Base-by-base conservation (phyloP, 371 early-diverging fungal species). In the Lichtheimia ornata region DNA sequence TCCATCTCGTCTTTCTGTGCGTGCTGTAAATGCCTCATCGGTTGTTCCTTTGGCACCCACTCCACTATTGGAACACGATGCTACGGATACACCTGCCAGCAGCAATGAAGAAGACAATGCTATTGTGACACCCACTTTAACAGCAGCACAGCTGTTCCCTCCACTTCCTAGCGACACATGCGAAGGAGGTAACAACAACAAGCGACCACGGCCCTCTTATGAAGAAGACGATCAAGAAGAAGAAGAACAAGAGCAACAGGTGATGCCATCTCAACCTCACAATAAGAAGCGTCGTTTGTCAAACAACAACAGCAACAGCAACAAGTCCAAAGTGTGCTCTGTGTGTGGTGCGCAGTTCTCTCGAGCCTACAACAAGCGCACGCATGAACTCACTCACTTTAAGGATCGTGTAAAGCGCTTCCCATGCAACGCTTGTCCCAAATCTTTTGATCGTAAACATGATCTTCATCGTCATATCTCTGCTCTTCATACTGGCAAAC, bases 401-500 rank as follows among this genome's bases (percentile, higher is more conserved):
- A 84, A 85, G 25, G 60, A 79, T 9, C 78, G 91, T 30, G 70
- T 76, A n/a, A 85, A 85, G 56, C 85, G 81, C 5, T 89, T 82
- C 69, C 20, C 52, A 20, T 92, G 92, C 63, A 52, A 67, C 1
- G 56, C 67, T 0, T 90, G 90, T 45, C 58, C 53, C 14, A 83
- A 81, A 55, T 58, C 71, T 1, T 90, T 89, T 67, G 82, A 82
- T n/a, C 81, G 91, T 49, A 81, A 79, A 50, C 84, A 88, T 50
- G 89, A 94, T 65, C 71, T 89, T 51, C 85, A 88, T 62, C 81
- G 95, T 18, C 94, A 94, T 65, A 63, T 82, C 25, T 77, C 77
- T 12, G 81, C 85, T 4, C 86, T 86, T 25, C 90, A 90, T 57
- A 64, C 76, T 43, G 77, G 78, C 18, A 80, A 82, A 65, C 76